Conservation (phyloP, 805 yeast genomes). For the Priceomyces melissophilus region DNA sequence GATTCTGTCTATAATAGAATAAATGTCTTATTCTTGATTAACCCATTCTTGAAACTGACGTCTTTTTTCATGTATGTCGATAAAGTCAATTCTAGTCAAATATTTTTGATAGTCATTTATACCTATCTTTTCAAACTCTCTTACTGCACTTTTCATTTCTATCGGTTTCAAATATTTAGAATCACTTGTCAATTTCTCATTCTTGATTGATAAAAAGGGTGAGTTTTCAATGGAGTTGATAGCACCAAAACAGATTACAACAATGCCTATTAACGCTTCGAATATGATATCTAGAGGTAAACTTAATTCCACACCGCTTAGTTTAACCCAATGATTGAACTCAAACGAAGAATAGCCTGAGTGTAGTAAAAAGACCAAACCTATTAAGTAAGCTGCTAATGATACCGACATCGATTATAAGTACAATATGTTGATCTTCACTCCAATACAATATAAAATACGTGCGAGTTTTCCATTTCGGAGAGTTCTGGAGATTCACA, state of each 20-base stretch:
- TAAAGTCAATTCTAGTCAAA: conserved; percentile 50
- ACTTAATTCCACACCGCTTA: conserved; percentile 9
- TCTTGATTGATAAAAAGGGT: conserved; percentile 18
- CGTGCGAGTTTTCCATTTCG: too few species aligned
- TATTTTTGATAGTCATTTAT: conserved; percentile 43
- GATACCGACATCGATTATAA: conserved; percentile 1
- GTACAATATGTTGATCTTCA: too few species aligned
- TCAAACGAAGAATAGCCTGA: conserved; percentile 56
- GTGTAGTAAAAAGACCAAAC: conserved; percentile 33
- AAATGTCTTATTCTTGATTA: conserved; percentile 5
- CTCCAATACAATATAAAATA: too few species aligned
- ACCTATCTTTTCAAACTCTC: conserved; percentile 46
- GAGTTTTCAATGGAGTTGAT: conserved; percentile 26
- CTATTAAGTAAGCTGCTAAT: conserved; percentile 11
- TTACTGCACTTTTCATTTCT: conserved; percentile 43
- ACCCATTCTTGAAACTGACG: conserved; percentile 39
- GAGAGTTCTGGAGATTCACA: too few species aligned
- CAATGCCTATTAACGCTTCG: conserved; percentile 49
- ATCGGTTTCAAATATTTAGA: conserved; percentile 44
- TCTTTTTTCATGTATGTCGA: conserved; percentile 48
- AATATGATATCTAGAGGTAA: conserved; percentile 47
- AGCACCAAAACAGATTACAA: conserved; percentile 39
- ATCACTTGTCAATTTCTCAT: conserved; percentile 25
- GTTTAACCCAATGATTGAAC: conserved; percentile 38
- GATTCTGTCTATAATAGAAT: neutral